A percentile compares a stretch with the other conserved stretches of the same genome.
Conservation (phyloP, 805 yeast species). For the Starmera dryadoides region DNA sequence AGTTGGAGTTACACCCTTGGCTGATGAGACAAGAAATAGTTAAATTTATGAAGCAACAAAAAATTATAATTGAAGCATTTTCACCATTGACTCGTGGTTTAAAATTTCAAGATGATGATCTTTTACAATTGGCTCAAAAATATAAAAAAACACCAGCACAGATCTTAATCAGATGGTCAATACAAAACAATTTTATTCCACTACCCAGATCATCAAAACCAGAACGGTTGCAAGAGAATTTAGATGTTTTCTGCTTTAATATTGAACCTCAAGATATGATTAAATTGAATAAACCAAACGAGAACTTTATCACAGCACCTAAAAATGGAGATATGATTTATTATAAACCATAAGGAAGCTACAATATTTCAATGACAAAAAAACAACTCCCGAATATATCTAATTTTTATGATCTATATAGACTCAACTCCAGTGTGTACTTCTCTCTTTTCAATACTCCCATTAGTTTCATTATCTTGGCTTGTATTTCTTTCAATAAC, state of each 20-base stretch:
- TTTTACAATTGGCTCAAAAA: constrained; percentile 33
- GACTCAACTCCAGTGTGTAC: no score
- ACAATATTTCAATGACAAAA: no score
- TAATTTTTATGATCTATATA: no score
- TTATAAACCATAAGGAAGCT: no score
- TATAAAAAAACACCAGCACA: constrained; percentile 39
- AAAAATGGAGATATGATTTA: no score
- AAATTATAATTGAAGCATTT: constrained; percentile 51
- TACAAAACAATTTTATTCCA: constrained; percentile 49
- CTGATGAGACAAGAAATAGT: constrained; percentile 32
- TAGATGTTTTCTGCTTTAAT: constrained; percentile 35
- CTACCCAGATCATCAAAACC: constrained; percentile 38
- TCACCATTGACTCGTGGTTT: constrained; percentile 56
- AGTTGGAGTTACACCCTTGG: constrained; percentile 56
- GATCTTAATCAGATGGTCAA: constrained; percentile 51
- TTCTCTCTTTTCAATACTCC: no score
- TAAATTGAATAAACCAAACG: no score
- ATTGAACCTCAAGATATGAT: constrained; percentile 9
- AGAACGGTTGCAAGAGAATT: constrained; percentile 32
- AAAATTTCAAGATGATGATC: constrained; percentile 36
- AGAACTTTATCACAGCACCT: no score
- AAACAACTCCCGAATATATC: no score
- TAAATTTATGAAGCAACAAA: constrained; percentile 35
- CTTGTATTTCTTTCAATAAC: no score
- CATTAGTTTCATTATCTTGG: no score